Evolutionary conservation across 2,329 filamentous ascomycete species (phyloP).

Genomic region (Venturia carpophila): DNA sequence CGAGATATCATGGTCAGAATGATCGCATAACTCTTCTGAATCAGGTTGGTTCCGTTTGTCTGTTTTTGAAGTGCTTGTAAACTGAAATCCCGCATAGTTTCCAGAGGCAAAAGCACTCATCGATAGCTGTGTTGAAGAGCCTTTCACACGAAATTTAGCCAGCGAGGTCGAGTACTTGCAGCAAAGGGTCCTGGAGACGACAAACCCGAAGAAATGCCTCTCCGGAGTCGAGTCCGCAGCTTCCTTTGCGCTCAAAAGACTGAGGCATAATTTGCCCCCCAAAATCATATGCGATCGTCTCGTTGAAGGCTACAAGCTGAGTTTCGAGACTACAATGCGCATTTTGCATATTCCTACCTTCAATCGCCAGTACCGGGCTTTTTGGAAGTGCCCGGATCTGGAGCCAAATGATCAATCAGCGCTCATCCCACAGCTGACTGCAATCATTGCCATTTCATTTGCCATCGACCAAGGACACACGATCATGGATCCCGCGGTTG

Average conservation of each 20-base stretch:
- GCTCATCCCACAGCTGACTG: conserved; percentile 23
- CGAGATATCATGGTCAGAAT: conserved; percentile 24
- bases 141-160: conserved; percentile 15
- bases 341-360: conserved; percentile 26
- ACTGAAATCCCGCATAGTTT: background rate
- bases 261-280: conserved; percentile 23
- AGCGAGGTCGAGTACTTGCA: conserved; percentile 23
- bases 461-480: conserved; percentile 21
- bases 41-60: conserved; percentile 23
- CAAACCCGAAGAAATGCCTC: conserved; percentile 18
- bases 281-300: conserved; percentile 25
- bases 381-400: conserved; percentile 22
- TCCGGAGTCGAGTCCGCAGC: conserved; percentile 19
- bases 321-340: conserved; percentile 26
- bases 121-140: conserved; percentile 19
- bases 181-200: conserved; percentile 21
- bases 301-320: conserved; percentile 22
- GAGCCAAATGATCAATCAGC: conserved; percentile 19
- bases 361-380: conserved; percentile 23
- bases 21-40: conserved; percentile 24
- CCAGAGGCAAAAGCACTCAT: background rate
- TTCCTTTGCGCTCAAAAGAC: conserved; percentile 22
- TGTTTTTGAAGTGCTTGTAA: conserved; percentile 20
- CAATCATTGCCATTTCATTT: conserved; percentile 24
- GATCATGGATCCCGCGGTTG: conserved; percentile 19